These are phyloP conservation scores for Phellopilus nigrolimitatus DNA, from an alignment of 1,284 basidiomycete genomes.

Conservation along the genomic window DNA sequence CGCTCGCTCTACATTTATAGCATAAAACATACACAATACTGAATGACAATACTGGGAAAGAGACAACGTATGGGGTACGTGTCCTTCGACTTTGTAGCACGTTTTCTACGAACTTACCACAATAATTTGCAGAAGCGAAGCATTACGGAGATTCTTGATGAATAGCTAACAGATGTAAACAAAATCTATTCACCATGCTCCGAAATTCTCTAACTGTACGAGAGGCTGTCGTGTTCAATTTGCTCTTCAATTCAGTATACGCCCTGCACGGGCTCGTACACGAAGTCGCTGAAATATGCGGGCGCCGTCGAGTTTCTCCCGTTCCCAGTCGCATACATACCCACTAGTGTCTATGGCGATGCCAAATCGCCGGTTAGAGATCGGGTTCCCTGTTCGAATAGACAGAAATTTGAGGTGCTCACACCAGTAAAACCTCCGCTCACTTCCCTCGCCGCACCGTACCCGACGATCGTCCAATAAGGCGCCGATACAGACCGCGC, in stretches of 20 bases:
- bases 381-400: not conserved
- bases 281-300: constrained; percentile 22
- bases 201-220: too few relatives aligned
- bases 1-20: too few relatives aligned
- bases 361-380: not conserved
- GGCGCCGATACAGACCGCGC: not conserved
- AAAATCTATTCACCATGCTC: not conserved
- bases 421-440: constrained; percentile 24
- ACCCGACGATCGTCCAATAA: constrained; percentile 21
- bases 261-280: constrained; percentile 14
- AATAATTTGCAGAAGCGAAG: not conserved
- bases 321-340: constrained; percentile 24
- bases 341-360: constrained; percentile 19
- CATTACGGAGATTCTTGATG: constrained; percentile 13
- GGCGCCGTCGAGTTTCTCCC: constrained; percentile 18
- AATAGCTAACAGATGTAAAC: not conserved
- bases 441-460: constrained; percentile 23
- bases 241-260: constrained; percentile 16
- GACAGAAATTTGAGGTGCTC: constrained; percentile 1
- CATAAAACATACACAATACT: constrained; percentile 18
- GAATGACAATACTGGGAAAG: constrained; percentile 19
- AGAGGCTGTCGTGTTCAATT: not conserved
- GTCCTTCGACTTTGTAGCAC: not conserved
- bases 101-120: not conserved
- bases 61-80: constrained; percentile 17